Evolutionary conservation across 306 rosid genomes (phyloP).

Genomic region (Inga oerstediana): DNA sequence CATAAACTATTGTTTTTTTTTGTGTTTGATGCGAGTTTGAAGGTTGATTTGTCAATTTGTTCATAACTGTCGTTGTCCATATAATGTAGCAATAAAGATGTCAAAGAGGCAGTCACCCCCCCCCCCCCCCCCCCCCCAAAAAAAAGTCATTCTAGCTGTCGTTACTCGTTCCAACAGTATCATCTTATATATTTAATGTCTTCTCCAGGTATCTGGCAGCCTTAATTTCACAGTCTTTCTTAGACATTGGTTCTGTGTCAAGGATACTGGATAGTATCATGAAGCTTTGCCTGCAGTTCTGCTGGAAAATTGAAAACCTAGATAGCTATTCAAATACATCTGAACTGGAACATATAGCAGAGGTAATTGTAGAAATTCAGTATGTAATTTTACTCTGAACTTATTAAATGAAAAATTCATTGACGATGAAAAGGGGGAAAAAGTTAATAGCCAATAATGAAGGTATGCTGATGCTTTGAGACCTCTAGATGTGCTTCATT

Average conservation of each 20-base stretch:
- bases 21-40: not conserved
- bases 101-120: not conserved
- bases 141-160: slow-evolving; percentile 18
- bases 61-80: not conserved
- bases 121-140: too few species aligned
- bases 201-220: slow-evolving; percentile 78
- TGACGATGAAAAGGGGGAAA: not conserved
- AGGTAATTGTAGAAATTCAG: slow-evolving; percentile 49
- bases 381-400: not conserved
- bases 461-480: not conserved
- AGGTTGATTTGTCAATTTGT: too few species aligned
- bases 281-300: slow-evolving; percentile 95
- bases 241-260: slow-evolving; percentile 97
- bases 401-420: not conserved
- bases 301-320: slow-evolving; percentile 93
- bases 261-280: slow-evolving; percentile 95
- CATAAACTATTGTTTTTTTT: slow-evolving; percentile 4
- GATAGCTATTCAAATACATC: slow-evolving; percentile 73
- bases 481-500: not conserved
- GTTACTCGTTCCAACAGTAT: slow-evolving; percentile 13
- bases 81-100: not conserved
- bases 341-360: slow-evolving; percentile 85
- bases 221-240: slow-evolving; percentile 90
- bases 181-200: slow-evolving; percentile 21
- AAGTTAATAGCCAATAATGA: not conserved